Percentiles rank a stretch among this genome's conserved stretches.
These are phyloP conservation scores for Trichoderma virens DNA, from an alignment of 495 filamentous ascomycete species.

Conservation along the genomic window DNA sequence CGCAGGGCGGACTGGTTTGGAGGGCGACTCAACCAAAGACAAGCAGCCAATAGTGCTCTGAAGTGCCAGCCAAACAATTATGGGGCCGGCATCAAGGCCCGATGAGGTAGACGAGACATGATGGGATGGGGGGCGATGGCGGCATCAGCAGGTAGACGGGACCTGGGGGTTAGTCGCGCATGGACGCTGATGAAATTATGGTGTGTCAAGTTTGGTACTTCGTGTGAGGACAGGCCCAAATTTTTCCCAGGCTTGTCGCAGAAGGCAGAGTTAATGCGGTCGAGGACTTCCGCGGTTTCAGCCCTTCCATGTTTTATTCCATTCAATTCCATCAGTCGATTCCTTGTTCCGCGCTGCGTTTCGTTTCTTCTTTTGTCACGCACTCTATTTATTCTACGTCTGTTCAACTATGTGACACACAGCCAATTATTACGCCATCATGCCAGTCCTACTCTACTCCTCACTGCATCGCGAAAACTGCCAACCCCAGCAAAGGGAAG, in stretches of 20 bases:
- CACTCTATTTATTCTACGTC: too few species aligned
- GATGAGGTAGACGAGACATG: not conserved
- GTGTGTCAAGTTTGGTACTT: not conserved
- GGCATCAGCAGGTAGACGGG: not conserved
- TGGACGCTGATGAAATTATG: not conserved
- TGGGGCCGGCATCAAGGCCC: not conserved
- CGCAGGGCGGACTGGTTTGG: conserved; percentile 2
- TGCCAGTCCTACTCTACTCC: too few species aligned
- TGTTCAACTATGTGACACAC: too few species aligned
- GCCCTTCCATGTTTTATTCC: too few species aligned
- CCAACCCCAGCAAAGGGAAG: not conserved
- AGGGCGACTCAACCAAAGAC: not conserved
- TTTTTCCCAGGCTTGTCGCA: not conserved
- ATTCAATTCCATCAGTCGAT: too few species aligned
- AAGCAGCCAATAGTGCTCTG: not conserved
- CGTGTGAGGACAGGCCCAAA: not conserved
- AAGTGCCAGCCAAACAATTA: conserved; percentile 1
- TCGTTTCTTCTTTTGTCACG: not conserved
- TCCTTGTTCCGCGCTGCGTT: not conserved
- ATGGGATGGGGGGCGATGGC: not conserved
- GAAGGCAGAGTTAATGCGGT: not conserved
- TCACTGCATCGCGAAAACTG: too few species aligned
- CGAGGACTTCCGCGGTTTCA: not conserved
- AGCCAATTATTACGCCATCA: too few species aligned
- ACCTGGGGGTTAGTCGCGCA: not conserved